phyloP scores from a whole-genome alignment of 2,329 filamentous ascomycete species.

The Claviceps citrina region DNA sequence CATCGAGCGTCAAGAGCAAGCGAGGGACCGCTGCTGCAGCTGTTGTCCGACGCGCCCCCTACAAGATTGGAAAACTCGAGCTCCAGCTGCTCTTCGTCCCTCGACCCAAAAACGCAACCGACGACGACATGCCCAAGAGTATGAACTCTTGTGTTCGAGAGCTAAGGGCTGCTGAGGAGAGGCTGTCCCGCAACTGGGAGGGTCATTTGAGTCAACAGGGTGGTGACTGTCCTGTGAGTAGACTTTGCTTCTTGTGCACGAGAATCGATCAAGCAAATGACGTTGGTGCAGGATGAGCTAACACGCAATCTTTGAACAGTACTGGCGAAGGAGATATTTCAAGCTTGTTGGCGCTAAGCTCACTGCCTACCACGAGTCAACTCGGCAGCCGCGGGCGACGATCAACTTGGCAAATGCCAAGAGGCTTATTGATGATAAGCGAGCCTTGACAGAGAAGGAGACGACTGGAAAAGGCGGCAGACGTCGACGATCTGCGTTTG shows the following conservation, averaged over 20 bases:
- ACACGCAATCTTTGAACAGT: slow-evolving; percentile 38
- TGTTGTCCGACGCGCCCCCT: slow-evolving; percentile 74
- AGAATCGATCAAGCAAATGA: no score
- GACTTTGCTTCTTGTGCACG: no score
- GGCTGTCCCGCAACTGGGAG: slow-evolving; percentile 65
- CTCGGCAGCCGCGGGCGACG: slow-evolving; percentile 83
- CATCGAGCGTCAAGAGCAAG: slow-evolving; percentile 91
- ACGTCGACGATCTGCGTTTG: slow-evolving; percentile 85
- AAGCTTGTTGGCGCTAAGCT: slow-evolving; percentile 81
- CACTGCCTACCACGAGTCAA: slow-evolving; percentile 91
- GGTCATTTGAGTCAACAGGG: slow-evolving; percentile 90
- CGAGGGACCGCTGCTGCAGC: slow-evolving; percentile 50
- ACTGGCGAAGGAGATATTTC: slow-evolving; percentile 96
- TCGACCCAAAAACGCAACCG: slow-evolving; percentile 68
- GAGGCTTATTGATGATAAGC: slow-evolving; percentile 85
- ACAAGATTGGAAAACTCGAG: slow-evolving; percentile 88
- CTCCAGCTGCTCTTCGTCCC: slow-evolving; percentile 90
- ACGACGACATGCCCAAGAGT: slow-evolving; percentile 98
- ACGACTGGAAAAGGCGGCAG: slow-evolving; percentile 60
- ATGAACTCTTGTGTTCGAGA: slow-evolving; percentile 95
- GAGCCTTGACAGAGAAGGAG: slow-evolving; percentile 68
- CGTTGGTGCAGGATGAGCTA: slow-evolving; percentile 14
- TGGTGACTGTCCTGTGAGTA: slow-evolving; percentile 85
- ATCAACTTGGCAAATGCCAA: slow-evolving; percentile 91
- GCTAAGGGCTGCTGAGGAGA: slow-evolving; percentile 76